phyloP scores from a whole-genome alignment of 2,329 filamentous ascomycete genomes.

The Bipolaris cookei region DNA sequence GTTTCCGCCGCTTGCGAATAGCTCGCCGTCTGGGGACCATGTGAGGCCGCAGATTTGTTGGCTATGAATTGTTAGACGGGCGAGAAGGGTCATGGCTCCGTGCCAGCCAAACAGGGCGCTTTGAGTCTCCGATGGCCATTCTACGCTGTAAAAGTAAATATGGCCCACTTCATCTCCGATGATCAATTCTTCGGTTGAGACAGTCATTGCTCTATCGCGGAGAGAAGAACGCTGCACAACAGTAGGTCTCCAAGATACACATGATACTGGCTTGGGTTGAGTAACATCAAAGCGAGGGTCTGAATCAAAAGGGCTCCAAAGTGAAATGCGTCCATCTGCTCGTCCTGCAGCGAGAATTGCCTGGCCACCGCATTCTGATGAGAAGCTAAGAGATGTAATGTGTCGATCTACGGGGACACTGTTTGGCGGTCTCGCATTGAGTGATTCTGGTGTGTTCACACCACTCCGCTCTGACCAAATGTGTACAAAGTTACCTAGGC shows the following conservation, averaged over 20 bases:
- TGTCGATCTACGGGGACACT: conserved; percentile 46
- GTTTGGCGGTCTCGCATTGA: conserved; percentile 58
- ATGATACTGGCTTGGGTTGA: conserved; percentile 76
- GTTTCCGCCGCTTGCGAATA: conserved; percentile 88
- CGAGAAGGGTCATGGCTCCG: conserved; percentile 77
- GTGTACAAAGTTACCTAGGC: conserved; percentile 79
- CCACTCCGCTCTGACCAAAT: conserved; percentile 82
- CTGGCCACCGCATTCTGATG: conserved; percentile 74
- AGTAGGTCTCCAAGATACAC: conserved; percentile 79
- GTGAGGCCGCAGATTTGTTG: conserved; percentile 94
- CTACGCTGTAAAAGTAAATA: conserved; percentile 86
- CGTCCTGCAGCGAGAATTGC: conserved; percentile 86
- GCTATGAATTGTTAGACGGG: conserved; percentile 76
- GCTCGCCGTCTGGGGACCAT: conserved; percentile 77
- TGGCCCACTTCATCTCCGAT: conserved; percentile 84
- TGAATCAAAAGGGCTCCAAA: conserved; percentile 78
- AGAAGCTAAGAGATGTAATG: conserved; percentile 89
- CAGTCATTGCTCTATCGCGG: conserved; percentile 57
- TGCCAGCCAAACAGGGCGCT: conserved; percentile 76
- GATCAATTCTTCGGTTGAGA: conserved; percentile 80
- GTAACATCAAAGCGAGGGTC: conserved; percentile 75
- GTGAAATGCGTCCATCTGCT: conserved; percentile 74
- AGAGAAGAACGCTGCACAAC: conserved; percentile 59
- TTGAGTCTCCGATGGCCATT: conserved; percentile 70
- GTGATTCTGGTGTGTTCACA: conserved; percentile 64